These are phyloP conservation scores for Candida tallmaniae DNA, from an alignment of 805 yeast genomes.

Conservation along the genomic window DNA sequence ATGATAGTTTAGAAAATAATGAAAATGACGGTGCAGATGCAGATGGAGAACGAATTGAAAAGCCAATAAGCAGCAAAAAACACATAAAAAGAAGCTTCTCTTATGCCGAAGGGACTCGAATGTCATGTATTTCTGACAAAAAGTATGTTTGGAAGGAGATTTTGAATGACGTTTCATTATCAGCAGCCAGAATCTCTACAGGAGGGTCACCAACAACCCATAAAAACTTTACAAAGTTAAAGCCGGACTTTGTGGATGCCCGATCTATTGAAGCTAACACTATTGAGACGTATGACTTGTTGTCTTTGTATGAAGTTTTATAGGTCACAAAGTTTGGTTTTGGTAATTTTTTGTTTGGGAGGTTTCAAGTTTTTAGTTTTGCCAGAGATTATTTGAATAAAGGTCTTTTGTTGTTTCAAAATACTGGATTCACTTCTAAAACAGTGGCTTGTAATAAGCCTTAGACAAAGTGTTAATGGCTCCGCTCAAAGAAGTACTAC, in stretches of 20 bases:
- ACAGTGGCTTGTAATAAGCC: too few species aligned
- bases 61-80: background rate
- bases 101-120: constrained; percentile 4
- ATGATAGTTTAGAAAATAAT: background rate
- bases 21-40: background rate
- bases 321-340: too few species aligned
- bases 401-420: too few species aligned
- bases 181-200: constrained; percentile 34
- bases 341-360: too few species aligned
- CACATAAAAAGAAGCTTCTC: constrained; percentile 6
- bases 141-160: constrained; percentile 26
- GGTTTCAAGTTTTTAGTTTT: too few species aligned
- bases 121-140: too few species aligned
- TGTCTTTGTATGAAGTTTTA: too few species aligned
- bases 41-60: background rate
- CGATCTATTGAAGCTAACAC: constrained; percentile 9
- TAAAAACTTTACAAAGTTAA: constrained; percentile 18
- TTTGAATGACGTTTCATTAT: constrained; percentile 28
- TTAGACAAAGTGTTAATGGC: too few species aligned
- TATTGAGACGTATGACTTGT: too few species aligned
- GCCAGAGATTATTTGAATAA: too few species aligned
- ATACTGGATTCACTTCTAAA: too few species aligned
- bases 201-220: constrained; percentile 23
- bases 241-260: constrained; percentile 26
- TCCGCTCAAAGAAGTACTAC: too few species aligned